These are phyloP conservation scores for Grosmannia clavigera DNA, from an alignment of 2,329 filamentous ascomycete species.

Conservation along the genomic window DNA sequence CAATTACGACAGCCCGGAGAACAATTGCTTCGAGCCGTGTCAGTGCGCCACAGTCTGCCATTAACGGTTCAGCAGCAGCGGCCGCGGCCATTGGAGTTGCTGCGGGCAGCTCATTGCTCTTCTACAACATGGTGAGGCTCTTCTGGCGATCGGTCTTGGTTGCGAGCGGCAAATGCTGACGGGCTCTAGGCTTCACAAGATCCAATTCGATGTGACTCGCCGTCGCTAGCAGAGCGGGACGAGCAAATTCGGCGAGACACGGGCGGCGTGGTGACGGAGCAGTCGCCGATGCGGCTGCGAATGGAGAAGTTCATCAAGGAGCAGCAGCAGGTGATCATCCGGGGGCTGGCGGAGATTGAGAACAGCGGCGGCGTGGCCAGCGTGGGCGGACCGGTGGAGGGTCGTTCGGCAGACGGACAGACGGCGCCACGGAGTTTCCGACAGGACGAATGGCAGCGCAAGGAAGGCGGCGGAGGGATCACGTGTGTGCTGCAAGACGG, in stretches of 20 bases:
- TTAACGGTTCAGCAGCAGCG: background rate
- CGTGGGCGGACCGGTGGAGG: slow-evolving; percentile 7
- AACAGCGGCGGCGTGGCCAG: slow-evolving; percentile 9
- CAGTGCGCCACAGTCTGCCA: background rate
- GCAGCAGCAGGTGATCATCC: slow-evolving; percentile 79
- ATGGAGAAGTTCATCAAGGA: slow-evolving; percentile 96
- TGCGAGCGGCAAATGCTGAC: too few species aligned
- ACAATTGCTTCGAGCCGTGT: background rate
- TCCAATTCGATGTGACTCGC: slow-evolving; percentile 40
- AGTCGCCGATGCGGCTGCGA: slow-evolving; percentile 89
- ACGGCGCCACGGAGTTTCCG: slow-evolving; percentile 44
- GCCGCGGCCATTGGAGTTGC: background rate
- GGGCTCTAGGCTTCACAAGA: slow-evolving; percentile 27
- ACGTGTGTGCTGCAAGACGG: slow-evolving; percentile 93
- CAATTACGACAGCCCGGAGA: background rate
- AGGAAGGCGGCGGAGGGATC: slow-evolving; percentile 82
- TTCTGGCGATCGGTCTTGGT: background rate
- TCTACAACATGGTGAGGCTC: background rate
- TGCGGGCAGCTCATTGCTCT: background rate
- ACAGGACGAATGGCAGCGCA: slow-evolving; percentile 75
- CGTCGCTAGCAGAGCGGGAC: slow-evolving; percentile 76
- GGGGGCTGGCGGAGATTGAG: slow-evolving; percentile 60
- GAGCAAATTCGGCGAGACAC: slow-evolving; percentile 66
- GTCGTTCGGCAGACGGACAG: slow-evolving; percentile 47
- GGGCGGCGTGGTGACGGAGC: slow-evolving; percentile 47